A percentile compares a stretch with the other conserved stretches of the same genome.
Evolutionary conservation across 495 filamentous ascomycete genomes (phyloP).

Genomic region (Aspergillus homomorphus): DNA sequence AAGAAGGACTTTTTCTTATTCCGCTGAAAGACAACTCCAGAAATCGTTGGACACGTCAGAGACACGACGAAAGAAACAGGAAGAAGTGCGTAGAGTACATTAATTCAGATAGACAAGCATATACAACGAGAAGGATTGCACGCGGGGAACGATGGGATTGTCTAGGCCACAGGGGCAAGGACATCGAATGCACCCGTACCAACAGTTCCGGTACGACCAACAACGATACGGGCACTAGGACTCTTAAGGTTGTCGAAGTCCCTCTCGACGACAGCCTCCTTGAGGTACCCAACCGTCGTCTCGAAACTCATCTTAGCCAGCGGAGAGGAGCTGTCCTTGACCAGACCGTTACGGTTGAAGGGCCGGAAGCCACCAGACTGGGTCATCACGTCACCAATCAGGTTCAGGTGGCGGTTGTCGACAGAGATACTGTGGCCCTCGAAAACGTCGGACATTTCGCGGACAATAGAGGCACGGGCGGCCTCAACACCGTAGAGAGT

Average conservation of each 20-base stretch:
- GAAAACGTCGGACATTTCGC: conserved; percentile 86
- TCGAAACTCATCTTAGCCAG: conserved; percentile 99
- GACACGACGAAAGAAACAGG: conserved; percentile 10
- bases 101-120: conserved; percentile 28
- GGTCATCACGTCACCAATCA: conserved; percentile 97
- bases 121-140: conserved; percentile 23
- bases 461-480: conserved; percentile 77
- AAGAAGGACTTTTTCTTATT: conserved; percentile 36
- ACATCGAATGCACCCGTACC: conserved; percentile 94
- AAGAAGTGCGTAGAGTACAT: conserved; percentile 23
- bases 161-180: conserved; percentile 60
- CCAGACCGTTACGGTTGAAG: conserved; percentile 85
- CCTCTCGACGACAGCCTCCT: conserved; percentile 82
- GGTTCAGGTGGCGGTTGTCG: conserved; percentile 86
- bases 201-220: conserved; percentile 74
- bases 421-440: conserved; percentile 88
- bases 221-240: conserved; percentile 83
- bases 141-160: conserved; percentile 20
- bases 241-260: conserved; percentile 85
- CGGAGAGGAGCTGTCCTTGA: conserved; percentile 73
- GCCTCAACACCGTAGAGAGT: conserved; percentile 91
- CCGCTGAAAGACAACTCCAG: conserved; percentile 46
- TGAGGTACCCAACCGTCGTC: conserved; percentile 89
- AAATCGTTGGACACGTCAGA: conserved; percentile 35
- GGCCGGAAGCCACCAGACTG: conserved; percentile 78